Conservation (phyloP, 2,329 filamentous ascomycete genomes). For the Ceratocystis ficicola region DNA sequence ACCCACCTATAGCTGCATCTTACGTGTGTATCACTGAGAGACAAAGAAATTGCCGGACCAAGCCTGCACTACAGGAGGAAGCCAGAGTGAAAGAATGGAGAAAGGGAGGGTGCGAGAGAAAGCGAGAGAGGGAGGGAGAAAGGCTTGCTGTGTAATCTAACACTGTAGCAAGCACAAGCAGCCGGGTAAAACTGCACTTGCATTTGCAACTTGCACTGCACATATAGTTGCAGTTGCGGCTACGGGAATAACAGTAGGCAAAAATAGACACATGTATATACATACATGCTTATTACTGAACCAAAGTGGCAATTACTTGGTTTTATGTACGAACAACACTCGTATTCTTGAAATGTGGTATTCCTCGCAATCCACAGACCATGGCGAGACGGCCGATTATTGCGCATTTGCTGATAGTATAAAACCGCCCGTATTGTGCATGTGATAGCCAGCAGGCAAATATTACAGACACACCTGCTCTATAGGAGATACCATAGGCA, state of each 20-base stretch:
- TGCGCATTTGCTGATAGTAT: not conserved
- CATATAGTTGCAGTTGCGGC: not conserved
- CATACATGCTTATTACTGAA: not conserved
- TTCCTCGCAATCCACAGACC: not conserved
- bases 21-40: too few species aligned
- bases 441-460: not conserved
- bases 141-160: not conserved
- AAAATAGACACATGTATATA: not conserved
- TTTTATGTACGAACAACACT: not conserved
- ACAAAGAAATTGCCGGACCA: too few species aligned
- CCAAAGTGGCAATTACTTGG: not conserved
- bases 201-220: not conserved
- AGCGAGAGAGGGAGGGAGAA: not conserved
- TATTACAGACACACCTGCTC: too few species aligned
- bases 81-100: too few species aligned
- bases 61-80: too few species aligned
- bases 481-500: too few species aligned
- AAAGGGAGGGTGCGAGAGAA: too few species aligned
- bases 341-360: not conserved
- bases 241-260: too few species aligned
- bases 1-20: too few species aligned
- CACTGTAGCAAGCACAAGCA: not conserved
- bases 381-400: not conserved
- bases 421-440: not conserved
- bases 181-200: not conserved